Base-by-base conservation (phyloP, 345 rosid genomes). In the Euphorbia peplus region DNA sequence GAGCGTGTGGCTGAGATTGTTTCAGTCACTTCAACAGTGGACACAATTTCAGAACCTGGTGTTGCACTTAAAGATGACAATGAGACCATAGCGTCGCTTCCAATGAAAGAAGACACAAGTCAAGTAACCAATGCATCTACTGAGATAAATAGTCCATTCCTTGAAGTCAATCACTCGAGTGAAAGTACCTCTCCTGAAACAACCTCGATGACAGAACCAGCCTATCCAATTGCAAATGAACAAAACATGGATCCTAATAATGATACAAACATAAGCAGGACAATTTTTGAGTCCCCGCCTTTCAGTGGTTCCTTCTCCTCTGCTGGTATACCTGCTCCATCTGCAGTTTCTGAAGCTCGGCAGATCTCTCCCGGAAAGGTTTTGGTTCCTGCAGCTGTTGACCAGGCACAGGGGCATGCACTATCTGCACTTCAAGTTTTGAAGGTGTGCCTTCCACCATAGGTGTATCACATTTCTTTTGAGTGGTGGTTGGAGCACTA, bases 381-480 rank as follows among this genome's bases (percentile, higher is more conserved):
- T 80, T 75, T 95, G 75, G 87, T 95, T 74, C 91, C 89, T 44
- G 86, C 90, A 47, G 79, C 80, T 70, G 84, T 91, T 54, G 97
- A 95, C 88, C 97, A 88, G 75, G 83, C 87, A 67, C 99, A 95
- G 73, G 83, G 92, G 70, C 97, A 95, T 77, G 95, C 96, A 70
- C 68, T 90, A 32, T 78, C 92, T 29, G 97, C 97, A 25, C 77
- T 95, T 79, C 99, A 95, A 79, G 88, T 79, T 74, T 70, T 88
- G 79, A 95, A 90, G 98, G 99, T 95, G 76, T 63, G 58, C 51
- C 14, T 7, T 16, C 7, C 3, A 16, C 35, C 13, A 42, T 29
- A 32, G 24, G 16, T 16, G 51, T 42, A 24, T 50, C 59, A 21
- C 44, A 25, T 60, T 50, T 12, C 26, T 30, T 58, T 30, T 13